Conservation (phyloP, 2,329 filamentous ascomycete genomes). For the Aspergillus persii region DNA sequence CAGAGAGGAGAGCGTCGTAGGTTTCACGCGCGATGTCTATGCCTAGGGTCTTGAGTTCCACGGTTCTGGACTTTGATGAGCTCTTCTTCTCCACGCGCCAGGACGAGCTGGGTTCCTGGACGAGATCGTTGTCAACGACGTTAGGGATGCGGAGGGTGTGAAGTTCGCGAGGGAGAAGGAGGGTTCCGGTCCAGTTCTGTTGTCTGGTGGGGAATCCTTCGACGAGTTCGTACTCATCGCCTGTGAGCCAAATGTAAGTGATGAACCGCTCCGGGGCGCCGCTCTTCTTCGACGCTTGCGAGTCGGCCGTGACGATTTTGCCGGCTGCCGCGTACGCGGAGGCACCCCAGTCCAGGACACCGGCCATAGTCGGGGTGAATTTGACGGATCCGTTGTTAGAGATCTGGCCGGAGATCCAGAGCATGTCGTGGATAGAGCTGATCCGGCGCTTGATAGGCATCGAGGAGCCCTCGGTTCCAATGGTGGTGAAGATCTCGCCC, state of each 20-base stretch:
- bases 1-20: constrained; percentile 8
- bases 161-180: constrained; percentile 17
- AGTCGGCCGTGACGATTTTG: constrained; percentile 15
- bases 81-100: constrained; percentile 9
- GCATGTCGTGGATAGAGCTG: constrained; percentile 18
- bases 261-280: constrained; percentile 18
- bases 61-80: background rate
- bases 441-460: constrained; percentile 10
- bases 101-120: constrained; percentile 1
- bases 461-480: constrained; percentile 17
- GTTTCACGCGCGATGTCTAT: constrained; percentile 19
- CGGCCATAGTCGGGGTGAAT: constrained; percentile 19
- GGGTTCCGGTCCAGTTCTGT: constrained; percentile 15
- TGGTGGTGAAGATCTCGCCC: constrained; percentile 15
- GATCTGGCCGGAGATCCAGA: constrained; percentile 16
- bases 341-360: constrained; percentile 20
- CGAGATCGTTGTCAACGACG: constrained; percentile 15
- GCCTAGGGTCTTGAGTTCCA: constrained; percentile 16
- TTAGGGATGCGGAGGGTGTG: constrained; percentile 9
- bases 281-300: constrained; percentile 13
- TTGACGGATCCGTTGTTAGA: constrained; percentile 5
- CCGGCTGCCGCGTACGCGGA: constrained; percentile 18
- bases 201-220: constrained; percentile 14
- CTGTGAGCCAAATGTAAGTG: constrained; percentile 18
- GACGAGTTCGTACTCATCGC: constrained; percentile 11